Base-by-base conservation (phyloP, 768 basidiomycete genomes). In the Suillus plorans region DNA sequence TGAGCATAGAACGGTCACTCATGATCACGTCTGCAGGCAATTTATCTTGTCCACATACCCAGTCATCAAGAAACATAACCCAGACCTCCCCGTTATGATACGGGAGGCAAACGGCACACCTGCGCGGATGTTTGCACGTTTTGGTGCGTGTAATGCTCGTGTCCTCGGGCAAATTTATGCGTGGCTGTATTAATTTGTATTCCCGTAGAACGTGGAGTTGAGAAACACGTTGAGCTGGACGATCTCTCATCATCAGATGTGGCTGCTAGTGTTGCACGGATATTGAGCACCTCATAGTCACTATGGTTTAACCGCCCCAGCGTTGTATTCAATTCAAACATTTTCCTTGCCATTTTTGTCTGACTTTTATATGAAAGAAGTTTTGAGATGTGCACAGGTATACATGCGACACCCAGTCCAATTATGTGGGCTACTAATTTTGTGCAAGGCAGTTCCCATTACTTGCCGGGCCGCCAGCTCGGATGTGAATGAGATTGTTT, bases 11-110 rank as follows among this genome's bases (percentile, higher is more conserved):
- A 25, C 7, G 18, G 56, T 52, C 20, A 31, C 57, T 63, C 36
- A 53, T 49, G 34, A 28, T 41, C 49, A 44, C 25, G 4, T 69
- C 64, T 55, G n/a, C 75, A 94, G 94, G 69, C 87, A 93, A 78
- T 95, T 94, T 78, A 85, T 95, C 71, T 75, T 87, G 50, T 83
- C 90, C 34, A 85, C 87, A 67, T 94, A 94, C 73, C 86, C 90
- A 5, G 69, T 81, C 61, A 85, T 94, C 72, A 94, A 94, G 80
- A 84, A 91, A 74, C 80, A 89, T 76, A 95, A 95, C 73, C 93
- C 92, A 45, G 89, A 95, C 78, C 79, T 95, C n/a, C 93, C 92
- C 20, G 83, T 93, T 44, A 76, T 94, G 70, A 90, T 94, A 71
- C 84, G 93, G 70, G 90, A 93, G 78, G 93, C 91, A 18, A 80